Conservation (phyloP, 1,284 basidiomycete species). For the Apiotrichum sp. region DNA sequence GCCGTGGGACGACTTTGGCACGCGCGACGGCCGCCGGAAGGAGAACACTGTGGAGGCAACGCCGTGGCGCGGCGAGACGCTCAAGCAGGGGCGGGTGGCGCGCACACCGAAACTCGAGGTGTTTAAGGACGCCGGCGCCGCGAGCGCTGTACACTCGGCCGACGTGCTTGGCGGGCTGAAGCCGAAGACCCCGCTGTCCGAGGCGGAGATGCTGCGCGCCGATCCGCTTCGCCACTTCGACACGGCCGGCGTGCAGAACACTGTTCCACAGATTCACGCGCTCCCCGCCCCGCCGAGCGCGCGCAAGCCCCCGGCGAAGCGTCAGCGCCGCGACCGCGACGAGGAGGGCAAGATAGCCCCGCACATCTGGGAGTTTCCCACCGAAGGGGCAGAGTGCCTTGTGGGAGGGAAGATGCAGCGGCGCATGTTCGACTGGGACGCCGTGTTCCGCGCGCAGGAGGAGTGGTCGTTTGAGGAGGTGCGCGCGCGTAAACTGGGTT, state of each 20-base stretch:
- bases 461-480: slow-evolving; percentile 49
- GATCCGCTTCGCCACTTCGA: slow-evolving; percentile 55
- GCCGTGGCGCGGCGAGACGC: slow-evolving; percentile 50
- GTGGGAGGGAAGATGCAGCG: slow-evolving; percentile 41
- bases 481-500: slow-evolving; percentile 40
- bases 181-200: slow-evolving; percentile 34
- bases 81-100: slow-evolving; percentile 44
- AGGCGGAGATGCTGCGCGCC: slow-evolving; percentile 52
- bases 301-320: slow-evolving; percentile 21
- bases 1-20: slow-evolving; percentile 51
- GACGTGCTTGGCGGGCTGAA: slow-evolving; percentile 38
- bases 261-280: slow-evolving; percentile 18
- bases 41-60: slow-evolving; percentile 51
- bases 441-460: slow-evolving; percentile 41
- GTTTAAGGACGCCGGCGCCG: slow-evolving; percentile 44
- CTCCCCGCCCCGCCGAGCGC: slow-evolving; percentile 30
- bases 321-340: slow-evolving; percentile 3
- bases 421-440: slow-evolving; percentile 46
- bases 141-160: slow-evolving; percentile 20
- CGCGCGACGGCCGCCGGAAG: slow-evolving; percentile 49
- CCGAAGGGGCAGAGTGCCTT: slow-evolving; percentile 35
- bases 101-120: slow-evolving; percentile 51
- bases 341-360: slow-evolving; percentile 18
- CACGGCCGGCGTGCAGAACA: slow-evolving; percentile 26
- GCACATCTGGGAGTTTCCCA: slow-evolving; percentile 37